A percentile compares a stretch with the other conserved stretches of the same genome.
Evolutionary conservation across 805 yeast species (phyloP).

Genomic region (Zygoascus ofunaensis): DNA sequence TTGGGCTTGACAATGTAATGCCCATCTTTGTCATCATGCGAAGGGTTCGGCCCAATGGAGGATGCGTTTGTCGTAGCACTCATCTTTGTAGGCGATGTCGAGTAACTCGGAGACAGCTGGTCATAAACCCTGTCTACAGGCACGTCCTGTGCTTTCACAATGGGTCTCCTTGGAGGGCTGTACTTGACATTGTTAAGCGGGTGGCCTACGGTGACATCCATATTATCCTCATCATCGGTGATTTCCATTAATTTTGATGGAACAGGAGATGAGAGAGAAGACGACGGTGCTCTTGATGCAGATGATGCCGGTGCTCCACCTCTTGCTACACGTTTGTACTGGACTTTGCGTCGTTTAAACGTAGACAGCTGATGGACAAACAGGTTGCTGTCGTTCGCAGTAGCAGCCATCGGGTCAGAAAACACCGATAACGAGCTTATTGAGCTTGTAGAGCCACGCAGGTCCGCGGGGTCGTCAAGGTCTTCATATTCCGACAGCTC

Average conservation of each 20-base stretch:
- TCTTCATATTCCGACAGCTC: neutral
- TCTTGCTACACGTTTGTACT: neutral
- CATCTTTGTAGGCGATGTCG: neutral
- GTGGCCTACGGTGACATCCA: neutral
- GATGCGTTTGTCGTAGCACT: neutral
- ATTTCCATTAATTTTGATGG: neutral
- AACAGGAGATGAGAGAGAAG: neutral
- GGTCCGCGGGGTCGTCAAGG: neutral
- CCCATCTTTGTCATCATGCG: constrained; percentile 28
- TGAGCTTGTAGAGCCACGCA: neutral
- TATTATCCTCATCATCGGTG: constrained; percentile 2
- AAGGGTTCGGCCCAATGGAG: neutral
- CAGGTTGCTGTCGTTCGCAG: neutral
- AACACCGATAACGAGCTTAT: constrained; percentile 1
- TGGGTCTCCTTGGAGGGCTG: constrained; percentile 19
- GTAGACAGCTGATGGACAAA: neutral
- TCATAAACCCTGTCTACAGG: constrained; percentile 21
- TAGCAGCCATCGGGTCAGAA: neutral
- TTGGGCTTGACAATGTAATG: constrained; percentile 26
- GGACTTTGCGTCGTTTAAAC: neutral
- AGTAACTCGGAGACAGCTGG: neutral
- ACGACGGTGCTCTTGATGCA: neutral
- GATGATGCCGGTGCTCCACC: neutral
- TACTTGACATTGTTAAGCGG: constrained; percentile 2
- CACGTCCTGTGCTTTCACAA: constrained; percentile 24